Conservation (phyloP, 495 filamentous ascomycete species). For the Jackrogersella multiformis region DNA sequence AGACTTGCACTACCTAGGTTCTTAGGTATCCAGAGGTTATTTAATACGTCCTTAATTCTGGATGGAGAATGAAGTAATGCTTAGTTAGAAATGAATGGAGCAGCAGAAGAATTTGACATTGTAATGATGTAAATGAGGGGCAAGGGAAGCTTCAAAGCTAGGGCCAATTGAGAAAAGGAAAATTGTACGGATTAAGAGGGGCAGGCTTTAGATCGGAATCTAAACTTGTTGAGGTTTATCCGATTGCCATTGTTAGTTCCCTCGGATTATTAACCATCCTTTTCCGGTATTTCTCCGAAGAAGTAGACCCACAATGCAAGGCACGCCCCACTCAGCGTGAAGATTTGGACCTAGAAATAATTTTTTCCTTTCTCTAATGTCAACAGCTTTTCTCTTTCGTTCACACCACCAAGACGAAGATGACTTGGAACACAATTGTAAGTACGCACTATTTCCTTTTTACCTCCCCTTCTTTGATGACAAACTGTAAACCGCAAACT, state of each 20-base stretch:
- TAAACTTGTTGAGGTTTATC: neutral
- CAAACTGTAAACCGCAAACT: conserved; percentile 93
- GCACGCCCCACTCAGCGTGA: conserved; percentile 25
- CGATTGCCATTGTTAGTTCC: neutral
- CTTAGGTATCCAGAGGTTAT: neutral
- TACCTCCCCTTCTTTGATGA: conserved; percentile 58
- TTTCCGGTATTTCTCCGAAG: conserved; percentile 23
- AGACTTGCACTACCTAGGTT: too few species aligned
- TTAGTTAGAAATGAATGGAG: conserved; percentile 17
- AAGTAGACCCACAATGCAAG: neutral
- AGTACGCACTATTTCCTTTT: conserved; percentile 22
- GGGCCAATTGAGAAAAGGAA: conserved; percentile 8
- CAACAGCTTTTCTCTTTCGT: conserved; percentile 11
- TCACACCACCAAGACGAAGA: conserved; percentile 1
- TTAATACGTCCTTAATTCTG: neutral
- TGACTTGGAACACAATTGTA: conserved; percentile 26
- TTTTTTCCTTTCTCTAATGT: conserved; percentile 31
- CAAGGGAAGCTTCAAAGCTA: conserved; percentile 12
- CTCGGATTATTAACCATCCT: conserved; percentile 20
- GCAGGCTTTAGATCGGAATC: too few species aligned
- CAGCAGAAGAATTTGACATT: conserved; percentile 27
- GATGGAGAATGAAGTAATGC: conserved; percentile 18
- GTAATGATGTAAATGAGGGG: conserved; percentile 39
- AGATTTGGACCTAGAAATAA: conserved; percentile 29
- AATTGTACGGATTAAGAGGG: too few species aligned